Evolutionary conservation across 768 basidiomycete genomes (phyloP).

Genomic region (Hygrophoropsis aurantiaca): DNA sequence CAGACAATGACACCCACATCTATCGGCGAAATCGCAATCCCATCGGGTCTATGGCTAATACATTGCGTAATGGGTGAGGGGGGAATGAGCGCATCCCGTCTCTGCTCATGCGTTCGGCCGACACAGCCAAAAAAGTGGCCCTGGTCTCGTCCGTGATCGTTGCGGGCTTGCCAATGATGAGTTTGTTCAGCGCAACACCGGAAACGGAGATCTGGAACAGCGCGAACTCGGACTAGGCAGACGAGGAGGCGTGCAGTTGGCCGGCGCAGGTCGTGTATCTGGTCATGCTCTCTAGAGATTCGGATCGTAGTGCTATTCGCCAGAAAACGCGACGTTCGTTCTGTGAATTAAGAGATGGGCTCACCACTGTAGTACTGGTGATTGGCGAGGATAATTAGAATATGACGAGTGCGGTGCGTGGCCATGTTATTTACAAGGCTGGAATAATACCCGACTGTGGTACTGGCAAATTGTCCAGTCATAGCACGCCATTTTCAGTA

Average conservation of each 20-base stretch:
- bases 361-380: constrained; percentile 21
- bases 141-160: constrained; percentile 48
- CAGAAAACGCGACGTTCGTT: not conserved
- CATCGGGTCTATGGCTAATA: too few relatives aligned
- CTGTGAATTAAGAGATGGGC: not conserved
- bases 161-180: constrained; percentile 78
- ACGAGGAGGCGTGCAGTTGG: constrained; percentile 40
- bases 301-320: not conserved
- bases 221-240: constrained; percentile 40
- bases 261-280: constrained; percentile 39
- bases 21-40: too few relatives aligned
- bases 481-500: not conserved
- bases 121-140: constrained; percentile 65
- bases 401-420: not conserved
- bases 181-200: constrained; percentile 59
- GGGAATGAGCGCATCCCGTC: not conserved
- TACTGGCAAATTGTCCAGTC: constrained; percentile 27
- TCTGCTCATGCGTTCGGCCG: constrained; percentile 46
- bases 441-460: constrained; percentile 35
- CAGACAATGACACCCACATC: constrained; percentile 15
- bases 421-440: not conserved
- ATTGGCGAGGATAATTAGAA: not conserved
- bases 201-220: constrained; percentile 50
- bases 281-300: constrained; percentile 32
- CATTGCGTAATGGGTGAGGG: not conserved